Conservation (phyloP, 2,329 filamentous ascomycete genomes). For the Coniochaeta sp. region DNA sequence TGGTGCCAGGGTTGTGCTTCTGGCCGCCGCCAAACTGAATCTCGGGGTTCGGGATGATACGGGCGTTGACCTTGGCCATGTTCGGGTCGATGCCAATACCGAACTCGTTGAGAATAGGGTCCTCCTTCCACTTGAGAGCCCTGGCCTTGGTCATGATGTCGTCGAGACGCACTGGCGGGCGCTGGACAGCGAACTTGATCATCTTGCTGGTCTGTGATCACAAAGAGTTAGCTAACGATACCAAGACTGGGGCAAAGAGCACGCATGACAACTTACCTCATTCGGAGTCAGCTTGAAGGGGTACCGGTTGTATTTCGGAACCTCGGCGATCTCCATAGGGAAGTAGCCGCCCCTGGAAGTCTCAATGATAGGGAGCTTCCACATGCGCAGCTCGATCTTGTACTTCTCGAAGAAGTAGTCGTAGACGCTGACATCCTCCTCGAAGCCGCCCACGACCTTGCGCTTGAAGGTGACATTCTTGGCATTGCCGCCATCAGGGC, state of each 20-base stretch:
- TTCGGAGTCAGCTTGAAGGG: slow-evolving; percentile 51
- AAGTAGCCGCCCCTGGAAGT: slow-evolving; percentile 48
- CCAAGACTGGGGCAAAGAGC: too few species aligned
- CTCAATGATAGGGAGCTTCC: slow-evolving; percentile 49
- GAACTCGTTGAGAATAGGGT: slow-evolving; percentile 66
- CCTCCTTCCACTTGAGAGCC: slow-evolving; percentile 59
- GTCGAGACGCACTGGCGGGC: slow-evolving; percentile 58
- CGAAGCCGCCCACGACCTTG: slow-evolving; percentile 29
- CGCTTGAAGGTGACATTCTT: slow-evolving; percentile 50
- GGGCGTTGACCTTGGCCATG: slow-evolving; percentile 63
- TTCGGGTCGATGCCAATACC: slow-evolving; percentile 60
- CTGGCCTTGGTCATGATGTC: slow-evolving; percentile 63
- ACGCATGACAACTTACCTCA: slow-evolving; percentile 42
- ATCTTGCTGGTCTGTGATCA: slow-evolving; percentile 62
- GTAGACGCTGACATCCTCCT: slow-evolving; percentile 35
- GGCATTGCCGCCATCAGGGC: slow-evolving; percentile 38
- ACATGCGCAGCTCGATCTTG: slow-evolving; percentile 37
- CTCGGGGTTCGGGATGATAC: slow-evolving; percentile 62
- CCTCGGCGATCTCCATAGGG: slow-evolving; percentile 53
- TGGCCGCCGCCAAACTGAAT: slow-evolving; percentile 58
- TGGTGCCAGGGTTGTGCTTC: slow-evolving; percentile 53
- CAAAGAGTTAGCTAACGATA: not conserved
- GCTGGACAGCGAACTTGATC: slow-evolving; percentile 89
- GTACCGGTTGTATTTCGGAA: slow-evolving; percentile 52
- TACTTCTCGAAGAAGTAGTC: slow-evolving; percentile 54